Base-by-base conservation (phyloP, 1,139 yeast species). In the Debaryomyces subglobosus region DNA sequence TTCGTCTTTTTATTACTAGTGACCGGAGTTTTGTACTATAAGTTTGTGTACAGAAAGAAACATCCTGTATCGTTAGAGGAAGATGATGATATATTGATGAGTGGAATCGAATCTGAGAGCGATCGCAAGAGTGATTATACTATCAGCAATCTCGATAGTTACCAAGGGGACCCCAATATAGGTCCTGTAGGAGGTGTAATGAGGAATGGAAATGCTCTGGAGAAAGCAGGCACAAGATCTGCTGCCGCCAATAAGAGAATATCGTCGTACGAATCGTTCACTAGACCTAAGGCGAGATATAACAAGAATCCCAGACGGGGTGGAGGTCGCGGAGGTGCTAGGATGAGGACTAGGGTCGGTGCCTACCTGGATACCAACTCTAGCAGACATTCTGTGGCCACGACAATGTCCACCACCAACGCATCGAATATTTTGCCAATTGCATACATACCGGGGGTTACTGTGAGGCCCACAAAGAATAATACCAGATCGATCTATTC, bases 391-490 rank as follows among this genome's bases (percentile, higher is more conserved):
- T 68, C 77, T 44, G 67, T 82, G 49, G 85, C 89, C 5, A 80
- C 87, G 18, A 78, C 89, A 4, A 77, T 83, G 25, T 75, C 86
- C 47, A 85, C 94, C 7, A 71, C 78, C 45, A 82, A 87, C 55
- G 96, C 95, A 4, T 87, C 96, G 7, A 91, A 92, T 65, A 85
- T 92, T 53, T 79, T 91, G 52, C 97, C 97, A n/a, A 86, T 91
- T 54, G 96, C 96, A 2, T 91, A 91, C 64, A 89, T 91, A 51
- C 97, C 97, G 0, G 97, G 97, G 35, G 97, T 90, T 35, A 86
- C 90, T 1, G 84, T 84, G n/a, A 72, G 85, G 24, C 81, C 81
- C 34, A 68, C 80, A 39, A 67, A 72, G 57, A 66, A 79, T 67
- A 65, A 76, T 57, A 71, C 82, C 57, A 61, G 76, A 43, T 71